phyloP scores from a whole-genome alignment of 495 filamentous ascomycete genomes.

The Trichoderma erinaceum region DNA sequence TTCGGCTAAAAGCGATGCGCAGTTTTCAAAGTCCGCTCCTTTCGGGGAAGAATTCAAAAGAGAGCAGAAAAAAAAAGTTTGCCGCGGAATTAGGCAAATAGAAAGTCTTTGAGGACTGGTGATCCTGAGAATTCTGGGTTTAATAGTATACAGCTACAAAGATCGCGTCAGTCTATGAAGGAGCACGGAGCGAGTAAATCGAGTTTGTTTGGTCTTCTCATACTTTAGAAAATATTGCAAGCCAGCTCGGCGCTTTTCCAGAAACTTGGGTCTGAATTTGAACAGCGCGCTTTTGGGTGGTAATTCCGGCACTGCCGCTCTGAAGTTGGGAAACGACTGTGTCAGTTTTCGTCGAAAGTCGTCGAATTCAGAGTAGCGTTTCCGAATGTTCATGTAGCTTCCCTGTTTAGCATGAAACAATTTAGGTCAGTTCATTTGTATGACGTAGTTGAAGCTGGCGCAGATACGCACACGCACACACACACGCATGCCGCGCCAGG shows the following conservation, averaged over 20 bases:
- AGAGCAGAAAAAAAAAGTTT: neutral
- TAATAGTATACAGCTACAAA: slow-evolving; percentile 45
- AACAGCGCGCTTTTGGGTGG: slow-evolving; percentile 51
- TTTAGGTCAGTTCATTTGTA: no score
- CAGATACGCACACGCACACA: neutral
- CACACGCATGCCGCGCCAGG: neutral
- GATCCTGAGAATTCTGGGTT: slow-evolving; percentile 54
- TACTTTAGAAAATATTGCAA: slow-evolving; percentile 54
- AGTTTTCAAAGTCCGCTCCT: neutral
- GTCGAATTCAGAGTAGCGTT: slow-evolving; percentile 55
- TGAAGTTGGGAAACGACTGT: slow-evolving; percentile 48
- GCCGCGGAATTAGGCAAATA: slow-evolving; percentile 40
- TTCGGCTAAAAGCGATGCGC: neutral
- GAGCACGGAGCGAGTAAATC: neutral
- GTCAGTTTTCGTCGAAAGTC: slow-evolving; percentile 43
- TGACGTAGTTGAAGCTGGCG: no score
- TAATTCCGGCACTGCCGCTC: slow-evolving; percentile 48
- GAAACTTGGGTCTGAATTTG: slow-evolving; percentile 46
- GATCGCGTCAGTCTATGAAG: slow-evolving; percentile 16
- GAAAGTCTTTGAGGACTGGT: slow-evolving; percentile 51
- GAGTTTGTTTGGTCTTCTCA: slow-evolving; percentile 12
- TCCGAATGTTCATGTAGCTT: slow-evolving; percentile 48
- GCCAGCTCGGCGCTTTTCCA: slow-evolving; percentile 47
- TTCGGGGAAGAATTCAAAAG: neutral
- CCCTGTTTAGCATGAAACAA: slow-evolving; percentile 30